Evolutionary conservation across 768 basidiomycete species (phyloP).

Genomic region (Lactarius quietus): DNA sequence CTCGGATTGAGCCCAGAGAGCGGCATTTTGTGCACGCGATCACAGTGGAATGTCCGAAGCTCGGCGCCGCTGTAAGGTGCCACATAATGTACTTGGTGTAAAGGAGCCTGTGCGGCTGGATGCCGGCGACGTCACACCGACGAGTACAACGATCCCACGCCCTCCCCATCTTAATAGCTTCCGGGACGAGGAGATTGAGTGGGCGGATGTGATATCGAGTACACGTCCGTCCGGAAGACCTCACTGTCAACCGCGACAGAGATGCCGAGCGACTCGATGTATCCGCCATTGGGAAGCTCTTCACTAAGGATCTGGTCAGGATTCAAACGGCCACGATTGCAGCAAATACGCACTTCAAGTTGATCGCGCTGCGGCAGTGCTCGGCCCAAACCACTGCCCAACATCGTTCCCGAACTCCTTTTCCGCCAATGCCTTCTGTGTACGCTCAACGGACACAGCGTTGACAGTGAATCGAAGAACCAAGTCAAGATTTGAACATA

Average conservation of each 20-base stretch:
- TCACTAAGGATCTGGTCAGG: slow-evolving; percentile 60
- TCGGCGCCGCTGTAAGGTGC: slow-evolving; percentile 69
- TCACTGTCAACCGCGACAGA: slow-evolving; percentile 78
- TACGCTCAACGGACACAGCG: slow-evolving; percentile 86
- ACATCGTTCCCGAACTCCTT: slow-evolving; percentile 94
- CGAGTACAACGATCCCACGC: slow-evolving; percentile 78
- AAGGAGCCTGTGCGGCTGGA: slow-evolving; percentile 30
- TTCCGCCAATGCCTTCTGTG: slow-evolving; percentile 94
- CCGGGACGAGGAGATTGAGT: slow-evolving; percentile 31
- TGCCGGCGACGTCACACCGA: slow-evolving; percentile 52
- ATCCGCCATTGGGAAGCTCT: slow-evolving; percentile 76
- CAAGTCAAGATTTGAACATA: slow-evolving; percentile 87
- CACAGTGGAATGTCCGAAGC: slow-evolving; percentile 91
- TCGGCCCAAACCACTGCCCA: slow-evolving; percentile 98
- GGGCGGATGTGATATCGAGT: slow-evolving; percentile 55
- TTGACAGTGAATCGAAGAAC: slow-evolving; percentile 89
- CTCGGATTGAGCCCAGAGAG: slow-evolving; percentile 89
- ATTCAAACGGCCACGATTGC: slow-evolving; percentile 1
- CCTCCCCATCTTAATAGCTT: slow-evolving; percentile 61
- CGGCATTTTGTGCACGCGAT: slow-evolving; percentile 92
- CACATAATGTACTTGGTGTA: slow-evolving; percentile 57
- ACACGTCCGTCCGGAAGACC: slow-evolving; percentile 84
- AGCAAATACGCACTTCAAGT: slow-evolving; percentile 50
- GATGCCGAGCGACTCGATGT: slow-evolving; percentile 74
- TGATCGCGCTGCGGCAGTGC: slow-evolving; percentile 97